These are phyloP conservation scores for Clarireedia monteithiana DNA, from an alignment of 2,329 filamentous ascomycete genomes.

Conservation along the genomic window DNA sequence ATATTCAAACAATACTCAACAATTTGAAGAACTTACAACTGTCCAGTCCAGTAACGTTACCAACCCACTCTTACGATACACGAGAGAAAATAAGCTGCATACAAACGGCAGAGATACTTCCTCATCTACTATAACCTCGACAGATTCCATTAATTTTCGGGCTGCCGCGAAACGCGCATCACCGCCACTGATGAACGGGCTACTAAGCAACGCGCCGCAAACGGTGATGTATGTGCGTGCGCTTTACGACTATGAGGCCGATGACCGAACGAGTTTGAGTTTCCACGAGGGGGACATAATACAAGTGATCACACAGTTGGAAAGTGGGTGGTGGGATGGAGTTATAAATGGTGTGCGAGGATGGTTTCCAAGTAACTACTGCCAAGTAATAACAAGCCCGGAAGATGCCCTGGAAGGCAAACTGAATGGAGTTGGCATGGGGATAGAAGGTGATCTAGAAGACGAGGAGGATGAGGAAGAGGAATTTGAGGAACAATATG, in stretches of 20 bases:
- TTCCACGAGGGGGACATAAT: constrained; percentile 97
- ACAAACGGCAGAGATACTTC: constrained; percentile 13
- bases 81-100: constrained; percentile 10
- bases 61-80: constrained; percentile 11
- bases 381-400: constrained; percentile 71
- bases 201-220: constrained; percentile 50
- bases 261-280: constrained; percentile 92
- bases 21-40: constrained; percentile 2
- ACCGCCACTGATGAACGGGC: constrained; percentile 48
- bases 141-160: constrained; percentile 13
- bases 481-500: constrained; percentile 50
- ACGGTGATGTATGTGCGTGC: constrained; percentile 86
- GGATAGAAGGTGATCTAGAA: constrained; percentile 52
- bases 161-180: constrained; percentile 21
- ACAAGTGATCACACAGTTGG: constrained; percentile 94
- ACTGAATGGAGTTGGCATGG: constrained; percentile 41
- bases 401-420: constrained; percentile 62
- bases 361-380: constrained; percentile 99
- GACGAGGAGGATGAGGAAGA: constrained; percentile 62
- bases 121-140: constrained; percentile 11
- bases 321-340: constrained; percentile 99
- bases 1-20: constrained; percentile 5
- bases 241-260: constrained; percentile 95
- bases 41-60: constrained; percentile 9
- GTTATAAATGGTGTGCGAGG: constrained; percentile 94